Evolutionary conservation across 148 eudicot species (phyloP).

Genomic region (Rhododendron simsii): DNA sequence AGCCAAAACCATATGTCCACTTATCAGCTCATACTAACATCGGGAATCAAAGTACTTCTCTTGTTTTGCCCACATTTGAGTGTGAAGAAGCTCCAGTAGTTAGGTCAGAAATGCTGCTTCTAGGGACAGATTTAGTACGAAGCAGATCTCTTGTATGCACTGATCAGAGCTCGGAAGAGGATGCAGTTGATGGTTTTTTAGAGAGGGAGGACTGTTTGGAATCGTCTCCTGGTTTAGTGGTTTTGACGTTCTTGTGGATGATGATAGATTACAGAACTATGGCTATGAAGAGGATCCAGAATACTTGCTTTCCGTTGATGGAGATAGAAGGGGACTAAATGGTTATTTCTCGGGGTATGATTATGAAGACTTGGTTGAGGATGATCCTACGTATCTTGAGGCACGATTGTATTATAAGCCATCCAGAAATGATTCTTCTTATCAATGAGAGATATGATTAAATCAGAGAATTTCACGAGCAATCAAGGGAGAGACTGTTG

Average conservation of each 20-base stretch:
- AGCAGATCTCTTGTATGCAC: conserved; percentile 33
- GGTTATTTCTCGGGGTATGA: conserved; percentile 26
- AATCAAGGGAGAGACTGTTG: conserved; percentile 9
- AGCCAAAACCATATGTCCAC: too few relatives aligned
- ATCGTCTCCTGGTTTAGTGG: conserved; percentile 43
- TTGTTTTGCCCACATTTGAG: too few relatives aligned
- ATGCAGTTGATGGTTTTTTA: conserved; percentile 18
- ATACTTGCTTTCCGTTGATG: conserved; percentile 26
- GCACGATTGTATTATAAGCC: conserved; percentile 5
- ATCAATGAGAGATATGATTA: too few relatives aligned
- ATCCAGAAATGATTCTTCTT: conserved; percentile 17
- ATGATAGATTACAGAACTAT: conserved; percentile 35
- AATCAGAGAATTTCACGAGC: too few relatives aligned
- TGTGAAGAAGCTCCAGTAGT: too few relatives aligned
- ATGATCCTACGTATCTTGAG: conserved; percentile 18
- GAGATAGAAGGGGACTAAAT: conserved; percentile 33
- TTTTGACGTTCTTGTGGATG: conserved; percentile 68
- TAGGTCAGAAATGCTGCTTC: too few relatives aligned
- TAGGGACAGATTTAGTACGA: conserved; percentile 10
- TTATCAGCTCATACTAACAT: too few relatives aligned
- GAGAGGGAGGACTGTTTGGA: conserved; percentile 40
- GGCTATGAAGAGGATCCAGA: conserved; percentile 37
- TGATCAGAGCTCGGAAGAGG: conserved; percentile 49
- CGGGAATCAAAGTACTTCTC: too few relatives aligned
- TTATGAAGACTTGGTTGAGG: conserved; percentile 24